Evolutionary conservation across 2,329 filamentous ascomycete genomes (phyloP), one percentile per base, ranked within the genome.

Genomic region (Calonectria pseudoreteaudii): DNA sequence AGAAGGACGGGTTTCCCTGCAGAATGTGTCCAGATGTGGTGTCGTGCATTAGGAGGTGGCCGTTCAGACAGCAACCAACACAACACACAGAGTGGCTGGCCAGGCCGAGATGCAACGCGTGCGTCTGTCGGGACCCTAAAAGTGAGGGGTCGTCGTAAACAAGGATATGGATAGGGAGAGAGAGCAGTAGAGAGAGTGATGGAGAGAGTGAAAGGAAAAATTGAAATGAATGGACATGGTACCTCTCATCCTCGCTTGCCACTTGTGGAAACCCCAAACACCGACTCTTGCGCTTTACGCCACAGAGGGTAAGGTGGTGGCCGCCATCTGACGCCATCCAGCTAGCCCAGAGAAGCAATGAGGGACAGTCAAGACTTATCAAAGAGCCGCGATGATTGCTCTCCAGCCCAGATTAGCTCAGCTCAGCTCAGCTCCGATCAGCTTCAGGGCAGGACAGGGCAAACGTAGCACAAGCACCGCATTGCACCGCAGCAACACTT

Each of bases 271-370:
- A 49, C 56, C 73, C 62, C 68, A 68, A 75, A 74, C 72, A 68
- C 72, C 70, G 49, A 70, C 31, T 68, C 49, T 73, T 74, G 66
- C 52, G 70, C 65, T 60, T 70, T 52, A 41, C 74, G 74, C 73
- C 72, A 76, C 74, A 18, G 72, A 30, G 9, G 53, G 38, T 50
- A 50, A 70, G 66, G 68, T 53, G 64, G 65, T 60, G 77, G 34
- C 34, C 66, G 68, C 67, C 53, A 52, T n/a, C 28, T 70, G 53
- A 64, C 67, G 56, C 56, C 67, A 70, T 70, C 66, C 30, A 28
- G 41, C 41, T 80, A 78, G 75, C 56, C 44, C 64, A 68, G 69
- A 36, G 44, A 52, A 64, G 64, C 30, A 52, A 60, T 18, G 30
- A 31, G 44, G 31, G 36, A 34, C 50, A 36, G n/a, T 23, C 31